These are phyloP conservation scores for Schizopora paradoxa DNA, from an alignment of 1,284 basidiomycete genomes.

Conservation along the genomic window DNA sequence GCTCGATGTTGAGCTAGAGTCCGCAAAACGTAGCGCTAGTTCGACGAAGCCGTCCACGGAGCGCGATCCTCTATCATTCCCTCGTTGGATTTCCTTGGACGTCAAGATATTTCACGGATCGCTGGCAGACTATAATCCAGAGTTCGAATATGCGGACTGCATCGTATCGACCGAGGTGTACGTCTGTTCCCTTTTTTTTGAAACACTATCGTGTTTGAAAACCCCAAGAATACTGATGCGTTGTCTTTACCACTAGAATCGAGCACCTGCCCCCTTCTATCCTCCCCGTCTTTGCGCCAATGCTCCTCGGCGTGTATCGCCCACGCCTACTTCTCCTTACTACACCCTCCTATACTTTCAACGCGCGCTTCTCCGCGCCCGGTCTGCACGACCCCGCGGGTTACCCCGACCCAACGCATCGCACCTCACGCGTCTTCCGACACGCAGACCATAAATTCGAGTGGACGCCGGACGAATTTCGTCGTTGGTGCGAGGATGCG, in stretches of 20 bases:
- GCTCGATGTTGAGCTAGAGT: constrained; percentile 53
- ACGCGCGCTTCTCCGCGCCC: constrained; percentile 75
- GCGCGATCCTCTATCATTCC: constrained; percentile 16
- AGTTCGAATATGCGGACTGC: constrained; percentile 73
- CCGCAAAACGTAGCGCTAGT: constrained; percentile 44
- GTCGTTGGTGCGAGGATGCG: constrained; percentile 56
- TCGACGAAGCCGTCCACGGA: neutral
- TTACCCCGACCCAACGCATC: constrained; percentile 66
- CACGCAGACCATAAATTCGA: constrained; percentile 92
- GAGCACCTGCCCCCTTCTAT: constrained; percentile 78
- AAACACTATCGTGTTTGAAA: neutral
- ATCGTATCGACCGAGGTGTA: constrained; percentile 86
- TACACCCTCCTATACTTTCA: constrained; percentile 89
- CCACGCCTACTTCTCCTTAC: constrained; percentile 80
- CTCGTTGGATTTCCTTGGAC: constrained; percentile 71
- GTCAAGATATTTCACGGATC: constrained; percentile 81
- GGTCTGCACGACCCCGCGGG: constrained; percentile 35
- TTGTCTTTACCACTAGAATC: constrained; percentile 50
- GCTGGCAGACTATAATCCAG: constrained; percentile 69
- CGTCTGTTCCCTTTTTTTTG: constrained; percentile 26
- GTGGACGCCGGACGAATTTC: constrained; percentile 82
- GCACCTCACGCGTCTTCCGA: constrained; percentile 71
- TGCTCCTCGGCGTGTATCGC: constrained; percentile 79
- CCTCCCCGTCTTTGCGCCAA: constrained; percentile 73
- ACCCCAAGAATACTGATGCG: neutral